These are phyloP conservation scores for Fraxinus ornus DNA, from an alignment of 305 asterid species.

Conservation along the genomic window DNA sequence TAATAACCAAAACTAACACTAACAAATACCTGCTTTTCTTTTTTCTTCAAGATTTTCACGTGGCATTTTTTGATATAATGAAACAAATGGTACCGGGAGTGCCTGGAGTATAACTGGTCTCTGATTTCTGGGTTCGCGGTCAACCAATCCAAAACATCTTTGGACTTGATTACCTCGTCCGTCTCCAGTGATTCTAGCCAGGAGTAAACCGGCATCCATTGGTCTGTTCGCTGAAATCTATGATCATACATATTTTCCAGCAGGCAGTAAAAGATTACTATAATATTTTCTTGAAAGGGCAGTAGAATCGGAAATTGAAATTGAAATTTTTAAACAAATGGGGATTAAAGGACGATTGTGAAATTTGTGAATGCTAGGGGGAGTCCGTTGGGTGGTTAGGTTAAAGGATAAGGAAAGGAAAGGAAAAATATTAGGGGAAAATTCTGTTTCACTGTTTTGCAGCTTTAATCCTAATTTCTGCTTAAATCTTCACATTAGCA, in stretches of 20 bases:
- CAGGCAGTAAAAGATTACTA: neutral
- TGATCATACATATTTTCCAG: constrained; percentile 39
- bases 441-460: neutral
- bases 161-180: constrained; percentile 80
- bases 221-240: constrained; percentile 92
- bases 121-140: constrained; percentile 68
- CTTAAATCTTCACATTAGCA: neutral
- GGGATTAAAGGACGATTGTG: neutral
- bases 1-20: neutral
- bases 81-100: constrained; percentile 91
- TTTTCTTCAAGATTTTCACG: constrained; percentile 77
- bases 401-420: neutral
- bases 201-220: constrained; percentile 86
- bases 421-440: too few relatives aligned
- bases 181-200: constrained; percentile 83
- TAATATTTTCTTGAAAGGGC: neutral
- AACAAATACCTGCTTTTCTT: constrained; percentile 55
- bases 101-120: constrained; percentile 71
- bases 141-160: constrained; percentile 82
- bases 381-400: neutral
- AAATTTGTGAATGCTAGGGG: neutral
- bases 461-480: neutral
- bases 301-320: neutral
- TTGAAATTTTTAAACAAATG: neutral
- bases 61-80: constrained; percentile 93